phyloP scores from a whole-genome alignment of 2,329 filamentous ascomycete genomes.

The Paecilomyces dactylethromorphus region DNA sequence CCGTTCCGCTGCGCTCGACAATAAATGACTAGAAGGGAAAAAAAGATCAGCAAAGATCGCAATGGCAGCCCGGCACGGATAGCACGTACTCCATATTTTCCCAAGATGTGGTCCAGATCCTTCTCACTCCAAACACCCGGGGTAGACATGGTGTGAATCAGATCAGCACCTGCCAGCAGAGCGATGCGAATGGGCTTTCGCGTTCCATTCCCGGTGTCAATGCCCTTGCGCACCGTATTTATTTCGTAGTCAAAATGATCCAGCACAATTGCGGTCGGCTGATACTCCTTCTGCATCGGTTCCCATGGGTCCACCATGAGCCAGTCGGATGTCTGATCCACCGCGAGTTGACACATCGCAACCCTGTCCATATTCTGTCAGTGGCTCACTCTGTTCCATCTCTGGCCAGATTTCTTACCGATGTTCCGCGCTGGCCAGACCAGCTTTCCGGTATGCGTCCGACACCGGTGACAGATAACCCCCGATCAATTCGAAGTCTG shows the following conservation, averaged over 20 bases:
- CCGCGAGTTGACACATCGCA: conserved; percentile 80
- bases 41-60: not conserved
- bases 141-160: conserved; percentile 67
- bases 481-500: conserved; percentile 76
- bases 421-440: conserved; percentile 66
- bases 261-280: conserved; percentile 80
- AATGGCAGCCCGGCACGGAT: not conserved
- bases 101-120: conserved; percentile 82
- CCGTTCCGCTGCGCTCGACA: conserved; percentile 80
- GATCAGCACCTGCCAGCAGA: conserved; percentile 71
- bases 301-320: conserved; percentile 88
- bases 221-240: conserved; percentile 69
- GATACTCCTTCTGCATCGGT: conserved; percentile 75
- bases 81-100: conserved; percentile 60
- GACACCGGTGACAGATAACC: conserved; percentile 77
- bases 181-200: conserved; percentile 67
- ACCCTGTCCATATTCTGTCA: conserved; percentile 40
- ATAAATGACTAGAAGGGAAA: conserved; percentile 66
- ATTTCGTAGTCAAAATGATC: conserved; percentile 91
- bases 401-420: conserved; percentile 35
- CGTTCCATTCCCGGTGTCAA: conserved; percentile 59
- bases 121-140: conserved; percentile 71
- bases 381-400: not conserved
- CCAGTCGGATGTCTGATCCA: conserved; percentile 65
- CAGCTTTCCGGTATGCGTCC: conserved; percentile 72